Evolutionary conservation across 768 basidiomycete species (phyloP).

Genomic region (Naganishia randhawae): DNA sequence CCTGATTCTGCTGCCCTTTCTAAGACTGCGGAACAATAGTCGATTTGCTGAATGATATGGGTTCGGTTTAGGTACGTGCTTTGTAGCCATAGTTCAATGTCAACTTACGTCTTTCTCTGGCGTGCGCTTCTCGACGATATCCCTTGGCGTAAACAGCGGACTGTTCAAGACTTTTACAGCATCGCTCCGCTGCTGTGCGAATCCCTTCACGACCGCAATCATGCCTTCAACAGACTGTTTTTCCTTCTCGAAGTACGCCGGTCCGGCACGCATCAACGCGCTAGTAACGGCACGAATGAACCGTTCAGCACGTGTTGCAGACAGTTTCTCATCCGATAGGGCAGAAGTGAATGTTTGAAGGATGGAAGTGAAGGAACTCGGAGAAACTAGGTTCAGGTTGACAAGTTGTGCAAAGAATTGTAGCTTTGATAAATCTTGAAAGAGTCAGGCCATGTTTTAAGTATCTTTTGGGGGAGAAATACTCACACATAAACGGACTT

Average conservation of each 20-base stretch:
- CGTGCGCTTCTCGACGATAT: slow-evolving; percentile 10
- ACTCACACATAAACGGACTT: slow-evolving; percentile 79
- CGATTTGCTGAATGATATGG: background rate
- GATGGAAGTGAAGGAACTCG: slow-evolving; percentile 73
- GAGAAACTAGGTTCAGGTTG: slow-evolving; percentile 67
- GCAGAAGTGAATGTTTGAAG: slow-evolving; percentile 80
- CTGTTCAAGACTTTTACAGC: background rate
- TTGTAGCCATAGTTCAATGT: background rate
- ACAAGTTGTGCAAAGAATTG: slow-evolving; percentile 89
- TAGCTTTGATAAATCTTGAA: slow-evolving; percentile 57
- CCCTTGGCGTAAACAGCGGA: slow-evolving; percentile 11
- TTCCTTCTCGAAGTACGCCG: slow-evolving; percentile 13
- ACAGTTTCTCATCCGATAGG: slow-evolving; percentile 73
- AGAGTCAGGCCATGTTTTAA: background rate
- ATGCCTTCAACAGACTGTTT: slow-evolving; percentile 53
- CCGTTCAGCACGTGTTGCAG: slow-evolving; percentile 67
- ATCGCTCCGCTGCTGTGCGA: slow-evolving; percentile 1
- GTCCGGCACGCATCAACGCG: slow-evolving; percentile 20
- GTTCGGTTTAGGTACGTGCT: background rate
- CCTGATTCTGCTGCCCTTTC: slow-evolving; percentile 8
- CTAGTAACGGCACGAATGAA: slow-evolving; percentile 15
- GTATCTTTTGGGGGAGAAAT: background rate
- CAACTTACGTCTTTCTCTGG: slow-evolving; percentile 9
- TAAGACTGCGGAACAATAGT: slow-evolving; percentile 5
- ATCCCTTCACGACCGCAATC: slow-evolving; percentile 55